Percentiles rank a stretch among this genome's conserved stretches.
Conservation (phyloP, 371 early-diverging fungal species). For the Lichtheimia ramosa region DNA sequence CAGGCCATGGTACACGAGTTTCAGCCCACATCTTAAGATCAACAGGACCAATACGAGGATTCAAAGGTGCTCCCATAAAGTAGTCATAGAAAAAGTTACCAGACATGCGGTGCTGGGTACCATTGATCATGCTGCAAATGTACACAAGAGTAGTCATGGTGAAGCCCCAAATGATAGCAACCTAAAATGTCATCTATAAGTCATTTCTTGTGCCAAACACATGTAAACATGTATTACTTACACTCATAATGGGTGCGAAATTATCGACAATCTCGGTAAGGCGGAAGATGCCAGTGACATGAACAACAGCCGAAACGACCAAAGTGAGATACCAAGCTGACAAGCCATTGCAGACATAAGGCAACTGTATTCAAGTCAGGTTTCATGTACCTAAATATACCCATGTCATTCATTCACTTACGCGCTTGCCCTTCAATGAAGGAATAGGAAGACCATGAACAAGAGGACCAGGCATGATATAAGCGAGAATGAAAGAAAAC, state of each 20-base stretch:
- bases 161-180: conserved; percentile 58
- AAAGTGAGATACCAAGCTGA: conserved; percentile 57
- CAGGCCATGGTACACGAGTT: conserved; percentile 76
- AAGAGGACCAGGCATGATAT: conserved; percentile 68
- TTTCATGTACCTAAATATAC: no score
- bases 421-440: conserved; percentile 57
- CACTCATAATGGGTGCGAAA: conserved; percentile 62
- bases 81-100: conserved; percentile 80
- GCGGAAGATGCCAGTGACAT: conserved; percentile 51
- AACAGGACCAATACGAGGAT: conserved; percentile 74
- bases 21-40: conserved; percentile 90
- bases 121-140: conserved; percentile 26
- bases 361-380: conserved; percentile 28
- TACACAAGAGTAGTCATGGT: conserved; percentile 48
- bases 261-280: conserved; percentile 58
- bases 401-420: conserved; percentile 15
- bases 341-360: conserved; percentile 63
- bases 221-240: no score
- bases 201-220: no score
- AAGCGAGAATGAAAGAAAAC: conserved; percentile 58
- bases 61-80: conserved; percentile 73
- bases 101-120: conserved; percentile 62
- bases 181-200: conserved; percentile 12
- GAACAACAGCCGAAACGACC: conserved; percentile 43
- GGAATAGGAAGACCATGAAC: conserved; percentile 72